These are phyloP conservation scores for Emmonsia crescens DNA, from an alignment of 2,329 filamentous ascomycete genomes.

Conservation along the genomic window DNA sequence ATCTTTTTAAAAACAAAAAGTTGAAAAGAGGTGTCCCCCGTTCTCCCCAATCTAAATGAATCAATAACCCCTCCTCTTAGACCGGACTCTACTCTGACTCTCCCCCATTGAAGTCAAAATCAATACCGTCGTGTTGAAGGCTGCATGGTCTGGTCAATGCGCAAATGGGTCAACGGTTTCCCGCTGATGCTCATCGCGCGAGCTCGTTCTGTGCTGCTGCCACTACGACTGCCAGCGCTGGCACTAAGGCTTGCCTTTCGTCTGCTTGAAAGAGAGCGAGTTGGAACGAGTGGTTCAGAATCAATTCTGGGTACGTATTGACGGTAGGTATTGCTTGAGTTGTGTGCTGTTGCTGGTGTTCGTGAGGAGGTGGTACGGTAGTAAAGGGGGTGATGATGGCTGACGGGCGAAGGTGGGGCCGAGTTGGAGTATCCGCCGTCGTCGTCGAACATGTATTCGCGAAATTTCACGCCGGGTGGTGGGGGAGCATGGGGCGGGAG, in stretches of 20 bases:
- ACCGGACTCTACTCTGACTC: background rate
- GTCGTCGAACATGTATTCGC: constrained; percentile 18
- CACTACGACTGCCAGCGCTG: constrained; percentile 1
- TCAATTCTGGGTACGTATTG: constrained; percentile 1
- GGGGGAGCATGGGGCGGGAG: background rate
- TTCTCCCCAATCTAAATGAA: too few relatives aligned
- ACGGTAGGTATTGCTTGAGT: background rate
- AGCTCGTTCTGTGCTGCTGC: constrained; percentile 4
- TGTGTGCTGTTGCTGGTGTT: background rate
- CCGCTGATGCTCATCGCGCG: constrained; percentile 2
- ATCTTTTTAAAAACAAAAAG: background rate
- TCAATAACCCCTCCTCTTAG: background rate
- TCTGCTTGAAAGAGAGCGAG: background rate
- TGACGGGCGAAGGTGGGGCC: background rate
- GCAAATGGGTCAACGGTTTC: background rate
- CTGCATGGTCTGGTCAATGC: background rate
- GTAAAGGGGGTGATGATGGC: background rate
- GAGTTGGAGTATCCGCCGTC: background rate
- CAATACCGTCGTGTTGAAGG: background rate
- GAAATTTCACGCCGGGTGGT: constrained; percentile 15
- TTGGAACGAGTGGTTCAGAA: background rate
- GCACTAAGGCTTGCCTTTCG: constrained; percentile 1
- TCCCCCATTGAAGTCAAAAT: background rate
- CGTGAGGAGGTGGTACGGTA: background rate
- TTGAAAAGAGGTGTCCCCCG: background rate